Evolutionary conservation across 2,329 filamentous ascomycete genomes (phyloP).

Genomic region (Zasmidium citrigriseum): DNA sequence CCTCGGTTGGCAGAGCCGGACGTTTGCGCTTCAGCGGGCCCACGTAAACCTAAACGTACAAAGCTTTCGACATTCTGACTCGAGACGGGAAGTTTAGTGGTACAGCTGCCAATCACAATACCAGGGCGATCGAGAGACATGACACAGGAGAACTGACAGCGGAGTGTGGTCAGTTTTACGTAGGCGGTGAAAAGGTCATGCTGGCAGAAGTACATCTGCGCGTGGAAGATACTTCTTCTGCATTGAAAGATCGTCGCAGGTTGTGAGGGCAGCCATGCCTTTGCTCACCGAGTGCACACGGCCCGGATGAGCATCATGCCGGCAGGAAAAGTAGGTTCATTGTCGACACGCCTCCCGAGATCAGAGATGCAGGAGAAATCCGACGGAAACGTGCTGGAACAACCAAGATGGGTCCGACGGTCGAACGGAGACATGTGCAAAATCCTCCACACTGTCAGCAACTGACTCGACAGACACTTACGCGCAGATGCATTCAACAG

Average conservation of each 20-base stretch:
- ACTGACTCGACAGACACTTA: constrained; percentile 5
- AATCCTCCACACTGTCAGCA: not conserved
- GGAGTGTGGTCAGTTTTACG: not conserved
- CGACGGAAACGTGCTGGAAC: not conserved
- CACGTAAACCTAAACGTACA: constrained; percentile 6
- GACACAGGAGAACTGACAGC: not conserved
- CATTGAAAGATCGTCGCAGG: not conserved
- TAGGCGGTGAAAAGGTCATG: not conserved
- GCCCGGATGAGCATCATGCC: constrained; percentile 1
- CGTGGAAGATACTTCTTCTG: not conserved
- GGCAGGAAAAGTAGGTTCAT: constrained; percentile 1
- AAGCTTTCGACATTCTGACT: not conserved
- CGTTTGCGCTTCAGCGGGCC: not conserved
- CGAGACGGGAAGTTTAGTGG: not conserved
- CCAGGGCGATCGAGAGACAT: too few relatives aligned
- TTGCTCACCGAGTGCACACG: not conserved
- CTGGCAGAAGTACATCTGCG: not conserved
- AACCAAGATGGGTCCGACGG: not conserved
- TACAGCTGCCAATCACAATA: not conserved
- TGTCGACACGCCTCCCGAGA: not conserved
- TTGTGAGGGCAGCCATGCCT: not conserved
- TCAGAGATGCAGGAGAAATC: not conserved
- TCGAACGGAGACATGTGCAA: constrained; percentile 2
- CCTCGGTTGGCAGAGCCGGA: constrained; percentile 5
- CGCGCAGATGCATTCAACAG: not conserved